Percentiles rank a stretch among this genome's conserved stretches.
These are phyloP conservation scores for Stellera chamaejasme DNA, from an alignment of 345 rosid genomes.

Conservation along the genomic window DNA sequence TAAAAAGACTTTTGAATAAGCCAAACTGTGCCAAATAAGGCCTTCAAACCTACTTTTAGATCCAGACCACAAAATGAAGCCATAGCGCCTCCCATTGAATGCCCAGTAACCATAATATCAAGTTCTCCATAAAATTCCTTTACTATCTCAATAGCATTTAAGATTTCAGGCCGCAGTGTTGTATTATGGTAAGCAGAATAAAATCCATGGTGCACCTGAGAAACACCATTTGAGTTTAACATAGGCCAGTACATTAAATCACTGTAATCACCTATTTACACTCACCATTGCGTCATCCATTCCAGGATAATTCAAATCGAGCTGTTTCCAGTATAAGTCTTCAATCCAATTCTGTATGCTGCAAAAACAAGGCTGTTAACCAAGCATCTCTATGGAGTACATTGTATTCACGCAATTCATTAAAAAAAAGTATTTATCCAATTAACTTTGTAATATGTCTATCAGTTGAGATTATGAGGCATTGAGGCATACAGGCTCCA, in stretches of 20 bases:
- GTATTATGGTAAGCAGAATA: conserved; percentile 90
- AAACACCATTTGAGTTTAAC: not conserved
- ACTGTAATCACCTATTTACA: conserved; percentile 4
- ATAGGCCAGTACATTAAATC: conserved; percentile 1
- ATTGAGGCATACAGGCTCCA: not conserved
- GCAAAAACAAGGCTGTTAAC: conserved; percentile 12
- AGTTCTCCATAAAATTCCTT: conserved; percentile 57
- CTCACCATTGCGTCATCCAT: conserved; percentile 94
- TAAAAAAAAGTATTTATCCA: not conserved
- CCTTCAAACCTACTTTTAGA: conserved; percentile 41
- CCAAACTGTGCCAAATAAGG: conserved; percentile 6
- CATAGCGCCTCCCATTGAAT: conserved; percentile 99
- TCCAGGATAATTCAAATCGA: conserved; percentile 84
- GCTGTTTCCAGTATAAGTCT: conserved; percentile 93
- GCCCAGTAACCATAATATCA: conserved; percentile 75
- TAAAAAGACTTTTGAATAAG: not conserved
- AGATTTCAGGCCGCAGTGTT: conserved; percentile 69
- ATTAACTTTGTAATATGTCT: not conserved
- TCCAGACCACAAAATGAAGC: conserved; percentile 90
- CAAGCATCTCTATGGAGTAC: no score
- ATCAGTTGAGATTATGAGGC: not conserved
- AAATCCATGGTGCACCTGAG: conserved; percentile 92
- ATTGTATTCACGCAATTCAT: not conserved
- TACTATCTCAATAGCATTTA: conserved; percentile 52
- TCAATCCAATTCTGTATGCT: conserved; percentile 93